These are phyloP conservation scores for Pterocarpus macrocarpus DNA, from an alignment of 306 rosid genomes.

Conservation along the genomic window DNA sequence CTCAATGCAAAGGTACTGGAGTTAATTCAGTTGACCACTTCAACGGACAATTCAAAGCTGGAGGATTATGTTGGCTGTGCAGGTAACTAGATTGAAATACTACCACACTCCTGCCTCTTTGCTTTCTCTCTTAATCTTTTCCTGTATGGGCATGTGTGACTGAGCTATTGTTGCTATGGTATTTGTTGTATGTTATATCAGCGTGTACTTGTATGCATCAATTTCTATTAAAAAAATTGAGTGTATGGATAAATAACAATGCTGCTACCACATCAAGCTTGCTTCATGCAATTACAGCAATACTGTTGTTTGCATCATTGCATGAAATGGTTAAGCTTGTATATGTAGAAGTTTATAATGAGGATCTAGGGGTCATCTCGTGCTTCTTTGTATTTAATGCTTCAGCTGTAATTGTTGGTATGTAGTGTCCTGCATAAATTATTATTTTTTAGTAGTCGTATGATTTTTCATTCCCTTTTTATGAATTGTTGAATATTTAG, in stretches of 20 bases:
- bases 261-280: constrained; percentile 12
- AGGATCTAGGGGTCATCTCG: background rate
- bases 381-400: background rate
- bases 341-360: background rate
- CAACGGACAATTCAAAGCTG: constrained; percentile 93
- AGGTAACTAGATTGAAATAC: constrained; percentile 63
- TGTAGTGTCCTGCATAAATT: constrained; percentile 1
- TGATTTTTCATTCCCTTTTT: background rate
- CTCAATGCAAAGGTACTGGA: constrained; percentile 89
- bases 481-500: background rate
- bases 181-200: background rate
- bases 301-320: background rate
- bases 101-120: background rate
- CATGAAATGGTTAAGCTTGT: background rate
- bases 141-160: constrained; percentile 8
- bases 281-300: constrained; percentile 6
- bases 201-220: constrained; percentile 2
- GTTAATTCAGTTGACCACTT: constrained; percentile 91
- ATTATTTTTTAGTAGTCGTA: background rate
- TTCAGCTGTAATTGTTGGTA: constrained; percentile 10
- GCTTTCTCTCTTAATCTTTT: background rate
- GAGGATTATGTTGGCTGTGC: constrained; percentile 97
- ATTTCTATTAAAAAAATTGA: background rate
- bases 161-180: background rate
- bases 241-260: background rate